phyloP scores from a whole-genome alignment of 2,329 filamentous ascomycete species.

The Taxawa tesnikishii region DNA sequence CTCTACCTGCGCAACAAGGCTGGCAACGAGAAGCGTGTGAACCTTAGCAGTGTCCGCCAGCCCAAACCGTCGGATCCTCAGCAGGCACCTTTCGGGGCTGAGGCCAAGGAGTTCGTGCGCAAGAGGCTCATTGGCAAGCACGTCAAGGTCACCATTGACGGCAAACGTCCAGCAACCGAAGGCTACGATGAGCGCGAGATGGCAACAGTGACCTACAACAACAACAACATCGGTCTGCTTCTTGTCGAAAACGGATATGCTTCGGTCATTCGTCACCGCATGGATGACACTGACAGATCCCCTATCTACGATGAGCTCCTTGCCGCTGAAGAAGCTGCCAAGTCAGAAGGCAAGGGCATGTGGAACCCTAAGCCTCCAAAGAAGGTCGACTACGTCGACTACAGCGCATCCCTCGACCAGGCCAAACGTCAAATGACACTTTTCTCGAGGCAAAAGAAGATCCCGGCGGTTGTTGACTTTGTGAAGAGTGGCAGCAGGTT shows the following conservation, averaged over 20 bases:
- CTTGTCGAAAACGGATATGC: slow-evolving; percentile 90
- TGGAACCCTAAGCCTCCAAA: slow-evolving; percentile 86
- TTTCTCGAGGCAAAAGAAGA: slow-evolving; percentile 79
- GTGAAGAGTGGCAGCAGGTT: slow-evolving; percentile 96
- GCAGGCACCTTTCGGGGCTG: slow-evolving; percentile 77
- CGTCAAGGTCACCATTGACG: slow-evolving; percentile 78
- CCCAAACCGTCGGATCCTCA: slow-evolving; percentile 80
- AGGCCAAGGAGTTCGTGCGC: slow-evolving; percentile 90
- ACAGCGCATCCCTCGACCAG: slow-evolving; percentile 86
- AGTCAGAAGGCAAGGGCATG: slow-evolving; percentile 83
- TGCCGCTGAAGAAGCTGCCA: slow-evolving; percentile 66
- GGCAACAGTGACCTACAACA: slow-evolving; percentile 70
- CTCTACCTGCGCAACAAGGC: slow-evolving; percentile 76
- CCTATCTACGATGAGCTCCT: slow-evolving; percentile 87
- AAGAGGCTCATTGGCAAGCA: slow-evolving; percentile 95
- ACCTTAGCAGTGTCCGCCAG: slow-evolving; percentile 82
- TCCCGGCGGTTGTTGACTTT: slow-evolving; percentile 89
- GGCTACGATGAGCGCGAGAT: slow-evolving; percentile 93
- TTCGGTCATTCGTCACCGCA: slow-evolving; percentile 86
- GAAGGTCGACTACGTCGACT: slow-evolving; percentile 71
- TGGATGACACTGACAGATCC: slow-evolving; percentile 87
- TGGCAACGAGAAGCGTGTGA: slow-evolving; percentile 79
- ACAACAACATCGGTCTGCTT: slow-evolving; percentile 73
- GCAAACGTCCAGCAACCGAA: slow-evolving; percentile 77
- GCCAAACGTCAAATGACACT: slow-evolving; percentile 87